Evolutionary conservation across 768 basidiomycete genomes (phyloP), one percentile per base, ranked within the genome.

Genomic region (Suillus plorans): DNA sequence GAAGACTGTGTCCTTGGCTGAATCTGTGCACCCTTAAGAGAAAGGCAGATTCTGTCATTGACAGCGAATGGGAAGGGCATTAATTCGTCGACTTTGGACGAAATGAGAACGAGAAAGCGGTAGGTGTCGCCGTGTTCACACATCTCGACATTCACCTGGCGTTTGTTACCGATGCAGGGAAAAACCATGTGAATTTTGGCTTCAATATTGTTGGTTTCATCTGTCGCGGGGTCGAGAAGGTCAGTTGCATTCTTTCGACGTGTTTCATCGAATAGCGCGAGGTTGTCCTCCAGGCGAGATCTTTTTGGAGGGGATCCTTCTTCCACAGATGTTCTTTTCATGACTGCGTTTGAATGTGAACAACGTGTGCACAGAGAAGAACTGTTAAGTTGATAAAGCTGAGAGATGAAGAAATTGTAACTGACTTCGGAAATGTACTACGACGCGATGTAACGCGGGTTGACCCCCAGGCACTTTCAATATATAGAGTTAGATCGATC

Each of bases 171-270:
- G 7, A 69, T 69, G 4, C 74, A 69, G 5, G 76, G 75, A 82
- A 84, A 85, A 60, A 74, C 70, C 84, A 85, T 85, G 67, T 73
- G 77, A 13, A 84, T 72, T 45, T 67, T 77, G 58, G 80, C 81
- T 41, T 77, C 69, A 5, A 86, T 71, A 68, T 77, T 83, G 2
- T 82, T 80, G 1, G 72, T 70, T 10, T 74, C 78, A 34, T 79
- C 74, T 2, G 67, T 64, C 25, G 70, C 68, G 60, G 69, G 66
- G 34, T 72, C 58, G 44, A 74, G 72, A 37, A 86, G 66, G 18
- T 81, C 80, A 13, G 67, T 59, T 47, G 77, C 66, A 58, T 57
- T 70, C 52, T 76, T 76, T 63, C 71, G 75, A 41, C 67, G 75
- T 56, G 68, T 63, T 18, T 69, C 63, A 13, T 77, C 67, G 37